Conservation (phyloP, 1,284 basidiomycete genomes). For the Microbotryum silenes-acaulis region DNA sequence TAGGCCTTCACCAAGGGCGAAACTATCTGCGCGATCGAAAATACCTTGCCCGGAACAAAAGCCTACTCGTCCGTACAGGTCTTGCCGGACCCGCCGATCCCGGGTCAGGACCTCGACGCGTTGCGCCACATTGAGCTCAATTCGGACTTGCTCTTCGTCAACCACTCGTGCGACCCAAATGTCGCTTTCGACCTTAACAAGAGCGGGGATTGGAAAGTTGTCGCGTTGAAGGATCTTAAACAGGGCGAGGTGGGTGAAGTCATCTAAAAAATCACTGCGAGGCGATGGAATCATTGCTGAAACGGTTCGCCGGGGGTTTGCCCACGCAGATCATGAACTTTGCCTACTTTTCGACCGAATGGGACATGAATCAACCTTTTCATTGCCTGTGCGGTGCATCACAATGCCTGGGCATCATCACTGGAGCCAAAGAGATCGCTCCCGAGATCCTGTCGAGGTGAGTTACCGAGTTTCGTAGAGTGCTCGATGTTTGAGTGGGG, state of each 20-base stretch:
- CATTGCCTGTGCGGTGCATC: slow-evolving; percentile 49
- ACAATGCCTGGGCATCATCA: slow-evolving; percentile 44
- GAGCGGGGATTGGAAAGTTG: slow-evolving; percentile 34
- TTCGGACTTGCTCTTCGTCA: slow-evolving; percentile 59
- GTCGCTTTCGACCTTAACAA: slow-evolving; percentile 50
- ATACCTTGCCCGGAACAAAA: slow-evolving; percentile 24
- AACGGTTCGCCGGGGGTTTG: no score
- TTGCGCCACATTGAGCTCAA: slow-evolving; percentile 52
- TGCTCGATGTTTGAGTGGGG: no score
- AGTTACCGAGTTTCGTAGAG: not conserved
- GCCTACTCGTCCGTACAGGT: slow-evolving; percentile 34
- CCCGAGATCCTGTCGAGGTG: slow-evolving; percentile 16
- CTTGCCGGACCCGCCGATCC: slow-evolving; percentile 25
- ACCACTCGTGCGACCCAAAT: slow-evolving; percentile 61
- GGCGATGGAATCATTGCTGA: no score
- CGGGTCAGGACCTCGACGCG: not conserved
- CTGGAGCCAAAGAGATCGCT: slow-evolving; percentile 43
- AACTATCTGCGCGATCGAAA: slow-evolving; percentile 22
- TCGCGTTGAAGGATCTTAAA: slow-evolving; percentile 41
- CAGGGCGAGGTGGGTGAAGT: slow-evolving; percentile 43
- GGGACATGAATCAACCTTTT: slow-evolving; percentile 62
- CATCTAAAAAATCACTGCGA: no score
- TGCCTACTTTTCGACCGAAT: slow-evolving; percentile 63
- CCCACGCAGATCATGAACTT: slow-evolving; percentile 41
- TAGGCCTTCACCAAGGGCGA: slow-evolving; percentile 24